Evolutionary conservation across 1,284 basidiomycete species (phyloP), one percentile per base, ranked within the genome.

Genomic region (Cutaneotrichosporon curvatum): DNA sequence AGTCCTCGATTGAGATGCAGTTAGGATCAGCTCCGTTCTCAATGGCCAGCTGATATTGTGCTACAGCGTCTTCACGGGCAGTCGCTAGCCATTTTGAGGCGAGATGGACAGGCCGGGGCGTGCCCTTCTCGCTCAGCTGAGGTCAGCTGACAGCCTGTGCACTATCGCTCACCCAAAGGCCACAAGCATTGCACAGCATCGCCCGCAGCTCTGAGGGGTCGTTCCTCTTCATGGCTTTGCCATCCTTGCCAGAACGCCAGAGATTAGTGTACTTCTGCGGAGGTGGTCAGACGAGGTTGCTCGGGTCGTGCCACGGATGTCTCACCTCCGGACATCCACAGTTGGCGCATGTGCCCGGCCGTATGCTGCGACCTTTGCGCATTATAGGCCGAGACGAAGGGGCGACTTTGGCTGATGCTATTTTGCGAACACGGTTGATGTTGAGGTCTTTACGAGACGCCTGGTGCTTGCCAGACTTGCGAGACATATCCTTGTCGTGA

Each of bases 151-250:
- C 31, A 20, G 19, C 31, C n/a, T 25, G 14, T 12, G 7, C n/a
- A 25, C 10, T 4, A 21, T 4, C 4, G 46, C 52, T 44, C 14
- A 55, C 52, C 53, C 53, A 55, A 19, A 55, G 43, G 4, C 53
- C 53, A 33, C 53, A 55, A 0, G 52, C 52, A 32, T 54, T 54
- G 40, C 52, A 54, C 18, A 54, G 36, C 48, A 54, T 47, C 12
- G 42, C 36, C 19, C 34, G 34, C 23, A 28, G n/a, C 15, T 5
- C 35, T 23, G 12, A 12, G 5, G 37, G 37, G 28, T 25, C 25
- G 18, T 20, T 8, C 22, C 15, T 19, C 18, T 32, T 28, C 4
- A 18, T 28, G 30, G 11, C 22, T 15, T 12, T 20, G 25, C 31
- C 19, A n/a, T 31, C 40, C 5, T 20, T 20, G 40, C 49, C 41